A percentile compares a stretch with the other conserved stretches of the same genome.
phyloP scores from a whole-genome alignment of 2,329 filamentous ascomycete genomes.

The Scopulariopsis brevicaulis region DNA sequence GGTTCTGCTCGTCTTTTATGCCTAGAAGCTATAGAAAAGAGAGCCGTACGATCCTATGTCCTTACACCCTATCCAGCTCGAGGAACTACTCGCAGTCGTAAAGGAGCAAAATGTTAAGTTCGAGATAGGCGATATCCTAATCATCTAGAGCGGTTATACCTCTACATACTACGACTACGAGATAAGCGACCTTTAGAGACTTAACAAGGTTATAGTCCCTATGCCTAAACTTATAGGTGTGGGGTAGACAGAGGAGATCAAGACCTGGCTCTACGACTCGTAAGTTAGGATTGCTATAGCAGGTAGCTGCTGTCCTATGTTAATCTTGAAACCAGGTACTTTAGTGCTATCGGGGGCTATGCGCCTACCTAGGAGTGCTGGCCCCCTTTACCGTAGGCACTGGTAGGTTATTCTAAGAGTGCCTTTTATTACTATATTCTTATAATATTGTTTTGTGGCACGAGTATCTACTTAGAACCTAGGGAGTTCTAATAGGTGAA shows the following conservation, averaged over 20 bases:
- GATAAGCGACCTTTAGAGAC: neutral
- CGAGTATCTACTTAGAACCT: constrained; percentile 34
- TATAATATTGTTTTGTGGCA: neutral
- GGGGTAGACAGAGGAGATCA: neutral
- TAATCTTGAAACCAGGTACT: constrained; percentile 12
- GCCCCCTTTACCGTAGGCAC: constrained; percentile 15
- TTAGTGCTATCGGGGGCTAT: constrained; percentile 45
- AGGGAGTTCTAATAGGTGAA: constrained; percentile 39
- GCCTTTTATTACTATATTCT: no score
- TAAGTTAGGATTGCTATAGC: neutral
- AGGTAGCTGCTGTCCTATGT: neutral
- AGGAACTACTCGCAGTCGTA: neutral
- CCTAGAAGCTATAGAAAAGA: constrained; percentile 14
- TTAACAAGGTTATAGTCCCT: neutral
- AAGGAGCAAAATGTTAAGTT: constrained; percentile 12
- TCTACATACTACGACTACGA: neutral
- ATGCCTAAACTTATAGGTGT: neutral
- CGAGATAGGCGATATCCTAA: neutral
- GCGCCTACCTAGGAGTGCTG: constrained; percentile 39
- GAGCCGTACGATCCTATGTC: neutral
- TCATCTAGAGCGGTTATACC: constrained; percentile 2
- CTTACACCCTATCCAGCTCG: neutral
- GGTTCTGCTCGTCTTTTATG: constrained; percentile 38
- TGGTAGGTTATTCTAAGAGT: constrained; percentile 12
- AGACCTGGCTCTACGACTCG: neutral